Conservation (phyloP, 169 alveolate genomes). For the Hepatocystis sp. region DNA sequence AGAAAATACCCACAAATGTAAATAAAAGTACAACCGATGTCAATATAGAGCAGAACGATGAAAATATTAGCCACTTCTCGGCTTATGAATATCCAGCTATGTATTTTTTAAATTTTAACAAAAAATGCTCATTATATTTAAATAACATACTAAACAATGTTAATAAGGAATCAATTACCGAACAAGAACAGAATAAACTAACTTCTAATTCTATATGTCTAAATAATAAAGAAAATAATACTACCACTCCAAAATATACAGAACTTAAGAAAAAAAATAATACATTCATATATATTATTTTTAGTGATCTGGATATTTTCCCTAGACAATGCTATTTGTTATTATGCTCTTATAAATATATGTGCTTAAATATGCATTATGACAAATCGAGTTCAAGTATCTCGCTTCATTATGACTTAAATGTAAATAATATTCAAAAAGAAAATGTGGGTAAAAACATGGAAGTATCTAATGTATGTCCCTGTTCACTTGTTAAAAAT, state of each 20-base stretch:
- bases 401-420: constrained; percentile 26
- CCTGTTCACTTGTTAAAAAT: constrained; percentile 10
- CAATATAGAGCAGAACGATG: not conserved
- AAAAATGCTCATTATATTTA: constrained; percentile 26
- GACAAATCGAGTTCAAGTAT: constrained; percentile 74
- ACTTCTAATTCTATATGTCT: not conserved
- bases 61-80: constrained; percentile 23
- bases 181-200: no score
- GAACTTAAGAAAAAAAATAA: no score
- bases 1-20: not conserved
- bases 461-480: constrained; percentile 43
- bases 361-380: constrained; percentile 87
- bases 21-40: not conserved
- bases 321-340: constrained; percentile 88
- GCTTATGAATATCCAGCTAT: constrained; percentile 46
- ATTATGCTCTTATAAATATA: constrained; percentile 83
- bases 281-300: constrained; percentile 83
- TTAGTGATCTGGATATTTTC: constrained; percentile 86
- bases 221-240: not conserved
- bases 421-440: constrained; percentile 41
- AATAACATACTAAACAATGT: no score
- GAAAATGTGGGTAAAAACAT: constrained; percentile 51
- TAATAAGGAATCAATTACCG: no score
- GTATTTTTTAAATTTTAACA: constrained; percentile 37
- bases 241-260: constrained; percentile 1